Percentiles rank a stretch among this genome's conserved stretches.
phyloP scores from a whole-genome alignment of 345 rosid genomes.

The Syzygium oleosum region DNA sequence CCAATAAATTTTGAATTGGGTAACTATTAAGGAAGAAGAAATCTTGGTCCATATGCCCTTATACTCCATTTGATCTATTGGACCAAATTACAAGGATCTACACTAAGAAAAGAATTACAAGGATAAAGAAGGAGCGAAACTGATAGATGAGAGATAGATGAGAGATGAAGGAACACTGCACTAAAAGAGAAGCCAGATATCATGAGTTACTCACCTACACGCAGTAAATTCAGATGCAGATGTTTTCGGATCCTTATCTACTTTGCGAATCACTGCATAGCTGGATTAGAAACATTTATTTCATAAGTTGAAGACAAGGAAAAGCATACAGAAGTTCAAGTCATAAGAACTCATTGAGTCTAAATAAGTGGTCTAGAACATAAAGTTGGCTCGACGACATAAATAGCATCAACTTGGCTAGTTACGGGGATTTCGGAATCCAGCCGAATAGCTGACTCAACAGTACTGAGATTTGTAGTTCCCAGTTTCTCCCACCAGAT shows the following conservation, averaged over 20 bases:
- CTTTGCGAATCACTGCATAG: slow-evolving; percentile 57
- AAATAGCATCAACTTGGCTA: not conserved
- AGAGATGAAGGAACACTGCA: not conserved
- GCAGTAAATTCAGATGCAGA: slow-evolving; percentile 36
- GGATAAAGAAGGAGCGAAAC: not conserved
- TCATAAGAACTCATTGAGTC: not conserved
- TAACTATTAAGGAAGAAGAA: not conserved
- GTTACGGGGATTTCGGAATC: not conserved
- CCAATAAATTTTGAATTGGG: not conserved
- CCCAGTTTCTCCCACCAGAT: not conserved
- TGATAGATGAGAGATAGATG: not conserved
- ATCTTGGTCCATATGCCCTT: not conserved
- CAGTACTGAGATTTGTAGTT: not conserved
- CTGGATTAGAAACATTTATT: slow-evolving; percentile 26
- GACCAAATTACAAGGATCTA: not conserved
- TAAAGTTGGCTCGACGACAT: not conserved
- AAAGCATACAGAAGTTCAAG: not conserved
- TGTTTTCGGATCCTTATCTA: slow-evolving; percentile 37
- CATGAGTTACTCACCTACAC: slow-evolving; percentile 31
- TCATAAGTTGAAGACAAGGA: not conserved
- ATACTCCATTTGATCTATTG: not conserved
- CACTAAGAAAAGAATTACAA: not conserved
- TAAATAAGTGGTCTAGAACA: not conserved
- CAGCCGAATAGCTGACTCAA: not conserved
- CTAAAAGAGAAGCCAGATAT: not conserved